Percentiles rank a stretch among this genome's conserved stretches.
Evolutionary conservation across 768 basidiomycete genomes (phyloP).

Genomic region (Coprinopsis marcescibilis): DNA sequence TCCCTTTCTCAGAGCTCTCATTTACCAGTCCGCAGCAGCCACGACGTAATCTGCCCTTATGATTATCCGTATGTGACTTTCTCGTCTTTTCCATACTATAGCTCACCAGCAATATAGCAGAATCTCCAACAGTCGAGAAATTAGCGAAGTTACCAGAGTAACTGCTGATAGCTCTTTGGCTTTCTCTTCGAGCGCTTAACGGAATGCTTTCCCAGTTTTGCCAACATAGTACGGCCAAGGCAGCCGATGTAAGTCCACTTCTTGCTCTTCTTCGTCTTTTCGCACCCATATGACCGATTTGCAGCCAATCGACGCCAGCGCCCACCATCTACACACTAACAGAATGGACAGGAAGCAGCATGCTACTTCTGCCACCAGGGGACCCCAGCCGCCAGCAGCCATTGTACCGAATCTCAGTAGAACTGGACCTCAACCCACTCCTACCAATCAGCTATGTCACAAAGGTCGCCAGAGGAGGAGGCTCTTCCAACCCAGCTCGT

Average conservation of each 20-base stretch:
- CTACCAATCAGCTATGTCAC: conserved; percentile 40
- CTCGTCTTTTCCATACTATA: too few species aligned
- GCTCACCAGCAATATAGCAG: too few species aligned
- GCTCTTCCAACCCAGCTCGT: conserved; percentile 9
- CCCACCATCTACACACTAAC: conserved; percentile 37
- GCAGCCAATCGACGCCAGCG: background rate
- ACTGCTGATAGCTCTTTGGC: too few species aligned
- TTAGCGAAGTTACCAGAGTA: too few species aligned
- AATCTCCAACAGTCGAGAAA: too few species aligned
- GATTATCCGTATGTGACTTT: too few species aligned
- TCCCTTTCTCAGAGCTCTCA: too few species aligned
- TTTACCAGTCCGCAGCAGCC: too few species aligned
- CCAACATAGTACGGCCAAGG: too few species aligned
- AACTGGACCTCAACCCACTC: conserved; percentile 41
- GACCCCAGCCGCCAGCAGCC: conserved; percentile 22
- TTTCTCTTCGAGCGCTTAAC: too few species aligned
- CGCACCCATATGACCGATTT: background rate
- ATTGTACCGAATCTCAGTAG: conserved; percentile 36
- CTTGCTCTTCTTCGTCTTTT: background rate
- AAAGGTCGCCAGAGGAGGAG: conserved; percentile 24
- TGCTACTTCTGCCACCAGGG: conserved; percentile 32
- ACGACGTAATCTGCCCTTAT: too few species aligned
- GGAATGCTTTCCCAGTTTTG: too few species aligned
- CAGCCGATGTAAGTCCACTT: background rate
- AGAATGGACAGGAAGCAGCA: conserved; percentile 27